phyloP scores from a whole-genome alignment of 2,329 filamentous ascomycete species.

The Phoma sp. region DNA sequence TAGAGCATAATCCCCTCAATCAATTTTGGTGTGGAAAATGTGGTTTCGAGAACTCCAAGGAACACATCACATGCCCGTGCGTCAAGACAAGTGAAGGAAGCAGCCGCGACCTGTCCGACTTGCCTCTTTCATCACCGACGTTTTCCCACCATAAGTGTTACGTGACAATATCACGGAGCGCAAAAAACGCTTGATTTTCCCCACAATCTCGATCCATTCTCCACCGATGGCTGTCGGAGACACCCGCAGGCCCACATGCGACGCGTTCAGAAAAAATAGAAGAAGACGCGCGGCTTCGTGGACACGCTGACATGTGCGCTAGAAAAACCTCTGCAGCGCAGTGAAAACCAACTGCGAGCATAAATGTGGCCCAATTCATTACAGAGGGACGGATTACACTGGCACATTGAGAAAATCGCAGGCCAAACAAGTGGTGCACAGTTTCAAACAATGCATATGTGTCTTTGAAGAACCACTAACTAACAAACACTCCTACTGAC shows the following conservation, averaged over 20 bases:
- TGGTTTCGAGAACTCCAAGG: too few species aligned
- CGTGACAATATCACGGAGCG: neutral
- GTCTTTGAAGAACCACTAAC: neutral
- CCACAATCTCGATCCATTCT: neutral
- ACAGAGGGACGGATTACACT: too few species aligned
- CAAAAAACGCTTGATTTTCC: neutral
- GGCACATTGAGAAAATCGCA: neutral
- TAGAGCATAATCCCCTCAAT: too few species aligned
- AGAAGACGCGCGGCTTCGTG: slow-evolving; percentile 7
- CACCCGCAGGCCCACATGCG: slow-evolving; percentile 1
- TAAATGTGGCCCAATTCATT: neutral
- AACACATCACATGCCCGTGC: neutral
- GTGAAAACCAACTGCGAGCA: neutral
- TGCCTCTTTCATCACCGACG: neutral
- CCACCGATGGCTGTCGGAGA: neutral
- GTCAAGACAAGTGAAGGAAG: too few species aligned
- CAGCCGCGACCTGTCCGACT: neutral
- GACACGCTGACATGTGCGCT: neutral
- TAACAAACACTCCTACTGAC: neutral
- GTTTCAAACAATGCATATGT: neutral
- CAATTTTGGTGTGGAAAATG: too few species aligned
- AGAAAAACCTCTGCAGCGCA: neutral
- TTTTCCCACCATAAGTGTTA: neutral
- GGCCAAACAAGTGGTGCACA: neutral
- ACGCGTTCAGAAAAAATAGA: neutral